Conservation (phyloP, 768 basidiomycete species). For the Mycena albidolilacea region DNA sequence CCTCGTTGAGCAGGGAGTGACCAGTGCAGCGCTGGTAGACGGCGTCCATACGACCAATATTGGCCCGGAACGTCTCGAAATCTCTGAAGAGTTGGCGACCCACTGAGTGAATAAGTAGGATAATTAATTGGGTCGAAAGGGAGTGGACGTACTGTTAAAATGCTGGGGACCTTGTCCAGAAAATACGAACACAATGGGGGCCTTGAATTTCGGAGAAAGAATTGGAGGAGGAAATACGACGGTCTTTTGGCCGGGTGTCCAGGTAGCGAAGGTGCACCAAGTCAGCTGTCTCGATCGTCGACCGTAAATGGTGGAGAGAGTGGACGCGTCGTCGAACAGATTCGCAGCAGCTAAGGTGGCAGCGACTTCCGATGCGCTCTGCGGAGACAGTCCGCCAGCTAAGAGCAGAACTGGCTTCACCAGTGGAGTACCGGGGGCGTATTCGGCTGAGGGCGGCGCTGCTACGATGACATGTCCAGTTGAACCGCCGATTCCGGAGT, state of each 20-base stretch:
- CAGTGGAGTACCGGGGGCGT: neutral
- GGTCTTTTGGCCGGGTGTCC: neutral
- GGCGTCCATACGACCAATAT: neutral
- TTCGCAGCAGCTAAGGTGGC: neutral
- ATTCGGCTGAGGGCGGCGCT: neutral
- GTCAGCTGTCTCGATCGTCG: neutral
- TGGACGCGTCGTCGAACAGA: neutral
- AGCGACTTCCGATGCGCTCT: neutral
- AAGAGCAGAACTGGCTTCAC: neutral
- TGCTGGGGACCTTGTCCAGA: constrained; percentile 54
- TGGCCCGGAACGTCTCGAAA: constrained; percentile 34
- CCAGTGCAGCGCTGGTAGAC: neutral
- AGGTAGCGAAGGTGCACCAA: neutral
- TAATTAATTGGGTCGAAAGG: neutral
- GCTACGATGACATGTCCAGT: constrained; percentile 24
- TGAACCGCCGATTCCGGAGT: constrained; percentile 11
- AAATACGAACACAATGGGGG: constrained; percentile 50
- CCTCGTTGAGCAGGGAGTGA: constrained; percentile 42
- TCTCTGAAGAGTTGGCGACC: constrained; percentile 48
- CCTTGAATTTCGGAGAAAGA: neutral
- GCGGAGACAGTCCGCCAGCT: neutral
- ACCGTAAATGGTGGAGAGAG: neutral
- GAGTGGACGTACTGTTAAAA: constrained; percentile 32
- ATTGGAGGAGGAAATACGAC: neutral
- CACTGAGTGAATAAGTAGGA: constrained; percentile 25